Conservation (phyloP, 2,329 filamentous ascomycete genomes). For the Chaetoscypha palmicola region DNA sequence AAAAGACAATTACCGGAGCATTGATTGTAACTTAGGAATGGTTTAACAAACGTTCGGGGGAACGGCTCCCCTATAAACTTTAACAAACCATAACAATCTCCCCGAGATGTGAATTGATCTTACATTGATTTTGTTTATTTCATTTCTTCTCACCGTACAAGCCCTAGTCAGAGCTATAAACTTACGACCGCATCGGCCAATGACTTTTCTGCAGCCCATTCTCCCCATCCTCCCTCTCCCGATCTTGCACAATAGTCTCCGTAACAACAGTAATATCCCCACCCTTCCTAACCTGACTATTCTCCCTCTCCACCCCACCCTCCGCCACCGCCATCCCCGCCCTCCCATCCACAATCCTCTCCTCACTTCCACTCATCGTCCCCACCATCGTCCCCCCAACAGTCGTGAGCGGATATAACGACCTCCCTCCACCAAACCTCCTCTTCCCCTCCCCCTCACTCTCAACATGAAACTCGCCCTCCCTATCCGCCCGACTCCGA, state of each 20-base stretch:
- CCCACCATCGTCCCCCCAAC: not conserved
- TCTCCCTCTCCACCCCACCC: not conserved
- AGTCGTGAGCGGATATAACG: conserved; percentile 2
- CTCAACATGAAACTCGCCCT: not conserved
- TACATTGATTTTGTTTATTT: too few relatives aligned
- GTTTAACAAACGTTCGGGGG: too few relatives aligned
- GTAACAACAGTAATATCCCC: conserved; percentile 3
- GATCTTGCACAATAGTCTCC: conserved; percentile 3
- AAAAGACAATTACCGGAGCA: too few relatives aligned
- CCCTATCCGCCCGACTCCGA: not conserved
- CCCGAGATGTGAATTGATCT: too few relatives aligned
- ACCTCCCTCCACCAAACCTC: conserved; percentile 4
- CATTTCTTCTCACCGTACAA: too few relatives aligned
- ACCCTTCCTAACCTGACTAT: too few relatives aligned
- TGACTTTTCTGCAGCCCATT: not conserved
- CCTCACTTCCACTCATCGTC: not conserved
- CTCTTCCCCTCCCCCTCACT: not conserved
- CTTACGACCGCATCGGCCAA: too few relatives aligned
- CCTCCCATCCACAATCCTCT: not conserved
- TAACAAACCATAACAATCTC: too few relatives aligned
- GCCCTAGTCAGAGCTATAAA: too few relatives aligned
- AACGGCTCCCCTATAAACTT: too few relatives aligned
- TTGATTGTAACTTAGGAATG: too few relatives aligned
- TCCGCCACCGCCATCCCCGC: not conserved
- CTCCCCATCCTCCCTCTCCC: not conserved